Evolutionary conservation across 2,329 filamentous ascomycete genomes (phyloP).

Genomic region (Verticillium albo-atrum): DNA sequence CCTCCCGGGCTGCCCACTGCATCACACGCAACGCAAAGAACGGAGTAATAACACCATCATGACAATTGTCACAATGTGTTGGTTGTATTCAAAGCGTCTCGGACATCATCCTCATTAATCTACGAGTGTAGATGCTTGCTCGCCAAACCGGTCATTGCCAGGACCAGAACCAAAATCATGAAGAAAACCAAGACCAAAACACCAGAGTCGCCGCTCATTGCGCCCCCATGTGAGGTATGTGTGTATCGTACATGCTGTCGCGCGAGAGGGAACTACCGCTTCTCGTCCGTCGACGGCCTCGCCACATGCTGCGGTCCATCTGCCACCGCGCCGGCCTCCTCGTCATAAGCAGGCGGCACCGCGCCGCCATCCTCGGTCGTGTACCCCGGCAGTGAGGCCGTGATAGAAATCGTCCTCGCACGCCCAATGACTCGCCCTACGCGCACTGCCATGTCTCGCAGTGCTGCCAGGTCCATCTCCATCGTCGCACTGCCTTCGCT

Average conservation of each 20-base stretch:
- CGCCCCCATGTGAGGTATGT: background rate
- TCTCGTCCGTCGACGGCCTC: background rate
- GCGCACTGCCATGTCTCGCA: background rate
- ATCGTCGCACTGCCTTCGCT: background rate
- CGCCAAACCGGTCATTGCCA: background rate
- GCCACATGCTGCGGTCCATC: background rate
- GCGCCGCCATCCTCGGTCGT: background rate
- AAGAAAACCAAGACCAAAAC: background rate
- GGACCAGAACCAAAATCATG: background rate
- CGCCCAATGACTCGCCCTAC: background rate
- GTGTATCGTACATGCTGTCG: background rate
- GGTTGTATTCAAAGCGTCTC: background rate
- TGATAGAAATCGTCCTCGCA: background rate
- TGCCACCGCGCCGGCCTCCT: background rate
- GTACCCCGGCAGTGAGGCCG: background rate
- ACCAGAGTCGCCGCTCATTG: background rate
- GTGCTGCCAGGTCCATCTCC: constrained; percentile 1
- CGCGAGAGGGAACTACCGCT: background rate
- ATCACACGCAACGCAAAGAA: background rate
- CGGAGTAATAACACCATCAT: background rate
- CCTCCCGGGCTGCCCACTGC: background rate
- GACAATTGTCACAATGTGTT: background rate
- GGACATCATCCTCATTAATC: background rate
- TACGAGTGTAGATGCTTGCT: background rate
- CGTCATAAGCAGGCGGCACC: background rate